These are phyloP conservation scores for Oryza officinalis DNA, from an alignment of 176 grass and related monocot species.

Conservation along the genomic window DNA sequence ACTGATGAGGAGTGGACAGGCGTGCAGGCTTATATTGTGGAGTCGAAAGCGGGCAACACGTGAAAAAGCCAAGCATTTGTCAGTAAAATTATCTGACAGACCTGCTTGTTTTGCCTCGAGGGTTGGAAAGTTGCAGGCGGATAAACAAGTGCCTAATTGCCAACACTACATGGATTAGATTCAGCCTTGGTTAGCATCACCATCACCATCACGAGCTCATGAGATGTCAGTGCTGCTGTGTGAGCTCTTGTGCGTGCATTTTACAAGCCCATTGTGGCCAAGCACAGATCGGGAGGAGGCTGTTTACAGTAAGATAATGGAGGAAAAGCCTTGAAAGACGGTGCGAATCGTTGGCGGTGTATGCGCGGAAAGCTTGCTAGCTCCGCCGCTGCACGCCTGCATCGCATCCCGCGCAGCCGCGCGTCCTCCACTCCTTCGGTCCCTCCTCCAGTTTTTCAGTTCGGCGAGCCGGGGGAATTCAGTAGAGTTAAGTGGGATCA, in stretches of 20 bases:
- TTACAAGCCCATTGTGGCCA: not conserved
- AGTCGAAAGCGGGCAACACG: not conserved
- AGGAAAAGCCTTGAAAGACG: constrained; percentile 41
- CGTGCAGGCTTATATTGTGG: constrained; percentile 12
- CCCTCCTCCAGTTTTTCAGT: no score
- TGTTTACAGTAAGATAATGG: constrained; percentile 7
- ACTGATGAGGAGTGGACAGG: not conserved
- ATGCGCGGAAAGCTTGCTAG: constrained; percentile 31
- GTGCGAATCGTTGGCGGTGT: constrained; percentile 53
- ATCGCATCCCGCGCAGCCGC: constrained; percentile 12
- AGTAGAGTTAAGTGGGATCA: not conserved
- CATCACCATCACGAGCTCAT: not conserved
- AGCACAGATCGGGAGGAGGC: not conserved
- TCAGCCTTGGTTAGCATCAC: not conserved
- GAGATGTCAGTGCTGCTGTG: not conserved
- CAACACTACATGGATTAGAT: constrained; percentile 19
- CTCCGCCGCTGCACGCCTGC: not conserved
- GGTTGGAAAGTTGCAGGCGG: constrained; percentile 10
- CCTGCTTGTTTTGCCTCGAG: constrained; percentile 2
- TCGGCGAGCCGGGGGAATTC: no score
- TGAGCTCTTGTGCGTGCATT: not conserved
- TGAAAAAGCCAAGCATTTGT: not conserved
- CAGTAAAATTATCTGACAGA: not conserved
- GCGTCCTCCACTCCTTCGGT: no score
- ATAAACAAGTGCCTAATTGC: not conserved